phyloP scores from a whole-genome alignment of 192 early-diverging fungal species.

The Haplosporangium gracile region DNA sequence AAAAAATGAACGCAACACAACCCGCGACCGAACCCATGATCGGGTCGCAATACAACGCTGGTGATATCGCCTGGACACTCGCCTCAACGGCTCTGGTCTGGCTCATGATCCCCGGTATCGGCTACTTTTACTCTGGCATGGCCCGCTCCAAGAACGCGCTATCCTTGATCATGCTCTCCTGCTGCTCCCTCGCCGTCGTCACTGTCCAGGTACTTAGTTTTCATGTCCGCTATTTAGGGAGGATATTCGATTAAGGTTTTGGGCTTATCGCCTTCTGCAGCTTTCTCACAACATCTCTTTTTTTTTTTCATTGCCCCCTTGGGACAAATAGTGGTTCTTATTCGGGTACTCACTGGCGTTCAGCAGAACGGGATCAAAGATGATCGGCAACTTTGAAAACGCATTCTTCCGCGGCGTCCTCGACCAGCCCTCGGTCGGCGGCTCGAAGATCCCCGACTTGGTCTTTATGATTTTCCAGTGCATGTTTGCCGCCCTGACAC shows the following conservation, averaged over 20 bases:
- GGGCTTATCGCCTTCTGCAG: not conserved
- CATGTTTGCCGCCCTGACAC: slow-evolving; percentile 94
- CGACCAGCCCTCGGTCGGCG: slow-evolving; percentile 64
- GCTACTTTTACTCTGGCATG: slow-evolving; percentile 97
- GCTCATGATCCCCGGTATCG: slow-evolving; percentile 96
- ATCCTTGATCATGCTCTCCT: slow-evolving; percentile 87
- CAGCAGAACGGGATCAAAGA: slow-evolving; percentile 74
- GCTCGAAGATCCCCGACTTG: slow-evolving; percentile 77
- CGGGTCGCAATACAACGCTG: slow-evolving; percentile 40
- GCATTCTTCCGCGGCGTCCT: slow-evolving; percentile 74
- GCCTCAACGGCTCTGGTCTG: slow-evolving; percentile 84
- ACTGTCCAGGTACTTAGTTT: slow-evolving; percentile 71
- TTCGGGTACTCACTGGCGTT: slow-evolving; percentile 93
- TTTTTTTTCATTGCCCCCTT: not conserved
- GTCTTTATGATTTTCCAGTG: slow-evolving; percentile 90
- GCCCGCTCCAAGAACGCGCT: slow-evolving; percentile 93
- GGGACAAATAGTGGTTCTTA: slow-evolving; percentile 80
- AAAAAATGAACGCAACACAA: slow-evolving; percentile 22
- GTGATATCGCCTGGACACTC: slow-evolving; percentile 81
- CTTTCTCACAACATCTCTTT: not conserved
- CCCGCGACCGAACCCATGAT: slow-evolving; percentile 8
- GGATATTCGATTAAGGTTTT: not conserved
- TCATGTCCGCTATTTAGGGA: not conserved
- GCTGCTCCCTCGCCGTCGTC: slow-evolving; percentile 88
- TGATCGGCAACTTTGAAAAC: slow-evolving; percentile 88